Base-by-base conservation (phyloP, 129 eudicot genomes). In the Pittosporum tobira region DNA sequence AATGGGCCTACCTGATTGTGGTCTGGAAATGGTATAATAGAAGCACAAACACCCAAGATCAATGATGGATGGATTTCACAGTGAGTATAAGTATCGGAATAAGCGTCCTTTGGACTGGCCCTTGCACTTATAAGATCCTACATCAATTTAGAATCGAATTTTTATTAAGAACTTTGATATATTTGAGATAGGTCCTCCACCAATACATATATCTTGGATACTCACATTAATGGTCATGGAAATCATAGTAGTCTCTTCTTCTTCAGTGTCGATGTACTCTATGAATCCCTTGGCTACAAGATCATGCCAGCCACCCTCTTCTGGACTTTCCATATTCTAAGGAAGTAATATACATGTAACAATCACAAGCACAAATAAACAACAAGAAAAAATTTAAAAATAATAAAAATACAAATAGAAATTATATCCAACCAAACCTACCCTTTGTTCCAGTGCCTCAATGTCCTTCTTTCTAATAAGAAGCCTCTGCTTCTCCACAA, bases 191-290 rank as follows among this genome's bases (percentile, higher is more conserved):
- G 48, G 5, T 1, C 20, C 19, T 16, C 48, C 3, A 44, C 0
- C 19, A 6, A 44, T 19, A 44, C 20, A n/a, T 44, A 13, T 44
- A 44, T 44, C 20, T 44, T 13, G 9, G 25, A 26, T 1, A 62
- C 73, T 71, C 74, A 78, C 94, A 73, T 71, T 76, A 21, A 79
- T 77, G 4, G 84, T 80, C 87, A 84, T 81, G 57, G 81, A 78
- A 55, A 85, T 85, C 95, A 81, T 73, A 38, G 95, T 79, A 6
- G 86, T 85, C 65, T 85, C 89, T 36, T 85, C 88, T 78, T 85
- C 85, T 61, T 79, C 87, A 0, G 90, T 76, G 26, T 81, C 95
- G 24, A 82, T 64, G 60, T 75, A 86, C 38, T 86, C 91, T 21
- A 82, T 66, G 56, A 60, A 81, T n/a, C 87, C 91, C 51, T 76